phyloP scores from a whole-genome alignment of 2,329 filamentous ascomycete species.

The Sphaerulina populicola region DNA sequence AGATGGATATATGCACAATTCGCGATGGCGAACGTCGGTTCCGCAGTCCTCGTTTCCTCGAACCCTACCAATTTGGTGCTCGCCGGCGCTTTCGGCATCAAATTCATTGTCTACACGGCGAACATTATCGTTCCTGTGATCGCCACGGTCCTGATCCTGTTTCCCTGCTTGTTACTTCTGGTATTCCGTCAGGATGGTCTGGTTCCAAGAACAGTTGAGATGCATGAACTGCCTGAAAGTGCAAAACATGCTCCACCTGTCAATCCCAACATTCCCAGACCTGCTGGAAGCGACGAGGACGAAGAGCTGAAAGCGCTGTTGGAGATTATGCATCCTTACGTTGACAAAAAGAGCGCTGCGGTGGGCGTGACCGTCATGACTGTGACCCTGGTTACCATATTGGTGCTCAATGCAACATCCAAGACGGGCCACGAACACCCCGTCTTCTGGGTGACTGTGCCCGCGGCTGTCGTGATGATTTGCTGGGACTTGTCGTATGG shows the following conservation, averaged over 20 bases:
- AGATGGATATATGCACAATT: constrained; percentile 65
- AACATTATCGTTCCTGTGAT: constrained; percentile 68
- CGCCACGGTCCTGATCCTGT: constrained; percentile 58
- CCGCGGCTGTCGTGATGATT: constrained; percentile 60
- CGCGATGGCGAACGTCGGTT: constrained; percentile 63
- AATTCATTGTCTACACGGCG: constrained; percentile 65
- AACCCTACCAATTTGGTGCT: constrained; percentile 71
- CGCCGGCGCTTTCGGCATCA: constrained; percentile 63
- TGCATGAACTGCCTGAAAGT: constrained; percentile 58
- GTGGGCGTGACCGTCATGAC: constrained; percentile 61
- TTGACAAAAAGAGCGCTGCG: constrained; percentile 57
- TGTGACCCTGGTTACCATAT: constrained; percentile 55
- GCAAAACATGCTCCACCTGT: constrained; percentile 50
- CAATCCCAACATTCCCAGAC: constrained; percentile 64
- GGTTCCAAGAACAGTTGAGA: constrained; percentile 57
- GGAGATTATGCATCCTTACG: constrained; percentile 67
- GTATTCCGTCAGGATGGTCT: constrained; percentile 57
- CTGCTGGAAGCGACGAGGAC: constrained; percentile 49
- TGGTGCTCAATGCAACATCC: constrained; percentile 57
- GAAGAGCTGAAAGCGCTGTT: constrained; percentile 50
- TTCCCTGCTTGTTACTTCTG: constrained; percentile 61
- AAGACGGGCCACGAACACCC: constrained; percentile 45
- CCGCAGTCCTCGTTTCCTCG: constrained; percentile 67
- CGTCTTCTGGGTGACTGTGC: constrained; percentile 61
- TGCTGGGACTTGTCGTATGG: constrained; percentile 58